A percentile compares a stretch with the other conserved stretches of the same genome.
Conservation (phyloP, 495 filamentous ascomycete genomes). For the Daldinia bambusicola region DNA sequence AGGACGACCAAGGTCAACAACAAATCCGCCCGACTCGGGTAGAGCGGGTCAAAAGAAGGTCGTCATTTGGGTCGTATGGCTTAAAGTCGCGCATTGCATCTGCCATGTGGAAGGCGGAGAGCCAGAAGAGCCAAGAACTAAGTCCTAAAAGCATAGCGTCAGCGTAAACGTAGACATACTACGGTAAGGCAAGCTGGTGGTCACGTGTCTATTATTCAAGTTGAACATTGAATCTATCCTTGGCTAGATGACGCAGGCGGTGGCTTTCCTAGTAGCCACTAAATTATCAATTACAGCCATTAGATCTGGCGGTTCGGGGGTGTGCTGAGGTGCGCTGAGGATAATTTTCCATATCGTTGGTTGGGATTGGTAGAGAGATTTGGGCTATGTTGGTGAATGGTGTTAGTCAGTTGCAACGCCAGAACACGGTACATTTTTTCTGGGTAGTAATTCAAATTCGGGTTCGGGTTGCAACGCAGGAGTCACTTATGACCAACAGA, state of each 20-base stretch:
- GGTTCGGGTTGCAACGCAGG: slow-evolving; percentile 28
- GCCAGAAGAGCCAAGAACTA: slow-evolving; percentile 22
- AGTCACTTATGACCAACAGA: slow-evolving; percentile 22
- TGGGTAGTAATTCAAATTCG: slow-evolving; percentile 3
- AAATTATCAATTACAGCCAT: neutral
- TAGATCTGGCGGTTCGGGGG: slow-evolving; percentile 12
- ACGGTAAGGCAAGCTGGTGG: slow-evolving; percentile 20
- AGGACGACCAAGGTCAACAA: slow-evolving; percentile 10
- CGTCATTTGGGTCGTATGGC: slow-evolving; percentile 17
- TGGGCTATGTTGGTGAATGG: slow-evolving; percentile 26
- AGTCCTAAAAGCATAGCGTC: slow-evolving; percentile 27
- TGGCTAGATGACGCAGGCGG: slow-evolving; percentile 2
- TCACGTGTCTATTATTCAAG: slow-evolving; percentile 33
- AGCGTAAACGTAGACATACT: slow-evolving; percentile 26
- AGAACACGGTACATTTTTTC: slow-evolving; percentile 3
- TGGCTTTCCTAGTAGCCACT: slow-evolving; percentile 16
- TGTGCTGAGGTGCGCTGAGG: slow-evolving; percentile 18
- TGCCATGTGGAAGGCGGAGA: slow-evolving; percentile 41
- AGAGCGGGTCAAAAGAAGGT: slow-evolving; percentile 28
- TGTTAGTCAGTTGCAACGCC: slow-evolving; percentile 24
- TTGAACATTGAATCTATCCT: slow-evolving; percentile 16
- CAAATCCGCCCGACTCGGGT: slow-evolving; percentile 28
- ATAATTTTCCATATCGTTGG: slow-evolving; percentile 10
- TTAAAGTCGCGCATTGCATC: slow-evolving; percentile 37
- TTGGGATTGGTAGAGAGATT: slow-evolving; percentile 24